A percentile compares a stretch with the other conserved stretches of the same genome.
phyloP scores from a whole-genome alignment of 164 flowering plant genomes.

The Buxus sempervirens region DNA sequence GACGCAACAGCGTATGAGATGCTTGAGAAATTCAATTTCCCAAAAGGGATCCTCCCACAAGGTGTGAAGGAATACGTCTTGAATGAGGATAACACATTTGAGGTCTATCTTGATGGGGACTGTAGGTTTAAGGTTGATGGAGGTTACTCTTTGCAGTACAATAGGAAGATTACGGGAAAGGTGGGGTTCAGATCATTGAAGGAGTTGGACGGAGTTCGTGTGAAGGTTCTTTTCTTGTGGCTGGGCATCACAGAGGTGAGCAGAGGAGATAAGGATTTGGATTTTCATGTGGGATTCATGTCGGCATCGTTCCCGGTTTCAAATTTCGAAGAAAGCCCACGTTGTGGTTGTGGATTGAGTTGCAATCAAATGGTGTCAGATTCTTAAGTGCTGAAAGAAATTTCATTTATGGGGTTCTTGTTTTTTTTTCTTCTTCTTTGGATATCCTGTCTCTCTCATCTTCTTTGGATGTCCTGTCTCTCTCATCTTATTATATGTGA shows the following conservation, averaged over 20 bases:
- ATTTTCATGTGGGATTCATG: constrained; percentile 23
- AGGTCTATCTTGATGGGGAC: constrained; percentile 17
- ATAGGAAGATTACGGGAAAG: constrained; percentile 22
- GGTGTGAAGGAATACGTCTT: constrained; percentile 25
- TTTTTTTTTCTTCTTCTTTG: not conserved
- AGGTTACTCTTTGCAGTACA: constrained; percentile 25
- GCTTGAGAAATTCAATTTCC: constrained; percentile 31
- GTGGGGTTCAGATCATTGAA: constrained; percentile 23
- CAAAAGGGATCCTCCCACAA: constrained; percentile 31
- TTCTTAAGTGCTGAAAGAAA: not conserved
- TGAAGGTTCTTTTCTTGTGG: constrained; percentile 29
- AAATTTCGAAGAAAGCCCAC: constrained; percentile 20
- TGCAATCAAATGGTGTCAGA: not conserved
- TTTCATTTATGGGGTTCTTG: not conserved
- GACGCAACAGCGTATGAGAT: constrained; percentile 24
- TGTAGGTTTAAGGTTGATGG: constrained; percentile 24
- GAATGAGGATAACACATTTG: constrained; percentile 28
- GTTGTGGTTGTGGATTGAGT: not conserved
- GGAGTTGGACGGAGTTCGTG: constrained; percentile 29
- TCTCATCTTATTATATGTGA: not conserved
- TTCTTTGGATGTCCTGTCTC: not conserved
- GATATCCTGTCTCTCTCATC: not conserved
- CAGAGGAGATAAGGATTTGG: constrained; percentile 12
- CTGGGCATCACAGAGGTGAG: constrained; percentile 21
- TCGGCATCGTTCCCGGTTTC: constrained; percentile 25